phyloP scores from a whole-genome alignment of 805 yeast species.

The Suhomyces xylopsoci region DNA sequence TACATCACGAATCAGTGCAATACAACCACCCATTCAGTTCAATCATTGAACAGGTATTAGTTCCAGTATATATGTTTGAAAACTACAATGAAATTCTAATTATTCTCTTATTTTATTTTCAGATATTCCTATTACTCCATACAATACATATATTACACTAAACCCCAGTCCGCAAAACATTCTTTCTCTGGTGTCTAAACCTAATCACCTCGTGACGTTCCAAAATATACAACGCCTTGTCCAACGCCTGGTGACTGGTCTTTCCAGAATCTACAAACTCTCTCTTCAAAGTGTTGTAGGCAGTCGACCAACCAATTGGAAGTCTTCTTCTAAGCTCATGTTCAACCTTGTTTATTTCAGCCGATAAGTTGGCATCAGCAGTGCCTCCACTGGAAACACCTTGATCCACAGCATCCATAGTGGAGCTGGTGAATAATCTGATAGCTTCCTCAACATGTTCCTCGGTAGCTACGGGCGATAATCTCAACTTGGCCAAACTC shows the following conservation, averaged over 20 bases:
- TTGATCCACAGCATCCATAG: constrained; percentile 90
- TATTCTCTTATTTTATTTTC: no score
- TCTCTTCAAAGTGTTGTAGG: constrained; percentile 74
- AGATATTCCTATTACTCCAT: neutral
- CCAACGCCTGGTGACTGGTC: constrained; percentile 69
- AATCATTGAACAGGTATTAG: no score
- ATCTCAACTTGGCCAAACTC: constrained; percentile 80
- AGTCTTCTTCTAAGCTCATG: constrained; percentile 82
- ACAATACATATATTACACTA: constrained; percentile 17
- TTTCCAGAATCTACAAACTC: constrained; percentile 73
- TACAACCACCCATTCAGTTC: no score
- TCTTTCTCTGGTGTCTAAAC: constrained; percentile 82
- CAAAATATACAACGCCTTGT: constrained; percentile 73
- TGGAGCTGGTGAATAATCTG: constrained; percentile 90
- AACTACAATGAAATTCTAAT: no score
- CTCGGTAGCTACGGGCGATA: constrained; percentile 80
- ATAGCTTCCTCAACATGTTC: constrained; percentile 95
- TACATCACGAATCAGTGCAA: no score
- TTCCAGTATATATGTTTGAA: no score
- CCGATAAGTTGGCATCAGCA: constrained; percentile 55
- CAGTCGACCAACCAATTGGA: constrained; percentile 95
- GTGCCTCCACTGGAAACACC: constrained; percentile 46
- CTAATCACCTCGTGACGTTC: constrained; percentile 87
- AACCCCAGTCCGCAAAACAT: constrained; percentile 72
- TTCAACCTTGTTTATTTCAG: constrained; percentile 77